Base-by-base conservation (phyloP, 306 rosid genomes). In the Cicer judaicum region DNA sequence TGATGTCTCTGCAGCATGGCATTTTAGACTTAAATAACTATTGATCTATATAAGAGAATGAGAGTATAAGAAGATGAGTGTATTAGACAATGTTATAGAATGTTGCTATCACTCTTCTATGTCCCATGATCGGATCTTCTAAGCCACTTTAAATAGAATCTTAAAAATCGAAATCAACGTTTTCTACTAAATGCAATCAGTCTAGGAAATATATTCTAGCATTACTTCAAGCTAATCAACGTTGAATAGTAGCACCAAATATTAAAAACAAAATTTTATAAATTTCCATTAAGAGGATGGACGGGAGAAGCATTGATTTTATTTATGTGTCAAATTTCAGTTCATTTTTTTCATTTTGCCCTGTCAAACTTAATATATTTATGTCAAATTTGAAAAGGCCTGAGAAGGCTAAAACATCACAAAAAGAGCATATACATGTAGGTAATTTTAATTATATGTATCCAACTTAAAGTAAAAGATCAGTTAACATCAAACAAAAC, bases 381-480 rank as follows among this genome's bases (percentile, higher is more conserved):
- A 40, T 78, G 74, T 62, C 74, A 71, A 64, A 47, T 60, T 71
- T 39, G 80, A 68, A 41, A 73, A 46, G 65, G 75, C 77, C 50
- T 16, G 48, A 61, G 50, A 39, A 24, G 80, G 64, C 71, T 74
- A 73, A 47, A 72, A 74, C 60, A 59, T 81, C 79, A 81, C 81
- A 70, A n/a, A 72, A 72, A 61, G 46, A 69, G 60, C 72, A 81
- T 84, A 57, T 81, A 78, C 81, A 84, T 49, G 48, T 64, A 63
- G 72, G 78, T 55, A 73, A 77, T 50, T 74, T 80, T 67, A 48
- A 77, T 67, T 19, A 62, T 76, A 73, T 16, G 78, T 72, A 76
- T 80, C 84, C 74, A 78, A 48, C 36, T 40, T 66, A 76, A 73
- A 38, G 16, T 71, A 67, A 68, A 73, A 61, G n/a, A 84, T 74